Evolutionary conservation across 176 grass and related monocot species (phyloP).

Genomic region (Chloris gayana): DNA sequence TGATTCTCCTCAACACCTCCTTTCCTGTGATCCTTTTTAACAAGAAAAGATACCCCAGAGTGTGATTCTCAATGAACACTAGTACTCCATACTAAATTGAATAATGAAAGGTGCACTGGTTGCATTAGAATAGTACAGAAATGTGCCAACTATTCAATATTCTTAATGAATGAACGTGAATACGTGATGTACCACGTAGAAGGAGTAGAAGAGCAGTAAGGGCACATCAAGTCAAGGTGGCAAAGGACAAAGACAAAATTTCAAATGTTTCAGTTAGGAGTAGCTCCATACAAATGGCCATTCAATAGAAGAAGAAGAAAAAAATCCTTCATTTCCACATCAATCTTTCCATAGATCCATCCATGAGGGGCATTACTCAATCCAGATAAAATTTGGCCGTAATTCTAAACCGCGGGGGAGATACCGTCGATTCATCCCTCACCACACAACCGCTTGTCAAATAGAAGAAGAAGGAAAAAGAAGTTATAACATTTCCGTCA

Average conservation of each 20-base stretch:
- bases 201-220: conserved; percentile 27
- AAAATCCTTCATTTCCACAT: conserved; percentile 27
- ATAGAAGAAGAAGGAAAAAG: not conserved
- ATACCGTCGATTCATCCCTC: conserved; percentile 61
- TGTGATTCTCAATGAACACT: not conserved
- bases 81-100: not conserved
- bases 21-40: not conserved
- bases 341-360: conserved; percentile 30
- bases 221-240: conserved; percentile 7
- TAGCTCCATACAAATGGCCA: not conserved
- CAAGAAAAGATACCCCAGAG: not conserved
- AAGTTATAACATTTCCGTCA: not conserved
- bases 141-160: conserved; percentile 37
- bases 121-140: conserved; percentile 5
- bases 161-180: conserved; percentile 23
- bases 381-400: conserved; percentile 35
- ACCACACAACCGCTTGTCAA: conserved; percentile 29
- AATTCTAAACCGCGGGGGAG: conserved; percentile 48
- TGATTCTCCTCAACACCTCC: not conserved
- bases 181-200: not conserved
- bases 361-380: conserved; percentile 34
- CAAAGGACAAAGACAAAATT: not conserved
- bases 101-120: not conserved
- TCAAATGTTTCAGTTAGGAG: conserved; percentile 24
- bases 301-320: conserved; percentile 13